A percentile compares a stretch with the other conserved stretches of the same genome.
Evolutionary conservation across 345 rosid species (phyloP).

Genomic region (Brassica napus): DNA sequence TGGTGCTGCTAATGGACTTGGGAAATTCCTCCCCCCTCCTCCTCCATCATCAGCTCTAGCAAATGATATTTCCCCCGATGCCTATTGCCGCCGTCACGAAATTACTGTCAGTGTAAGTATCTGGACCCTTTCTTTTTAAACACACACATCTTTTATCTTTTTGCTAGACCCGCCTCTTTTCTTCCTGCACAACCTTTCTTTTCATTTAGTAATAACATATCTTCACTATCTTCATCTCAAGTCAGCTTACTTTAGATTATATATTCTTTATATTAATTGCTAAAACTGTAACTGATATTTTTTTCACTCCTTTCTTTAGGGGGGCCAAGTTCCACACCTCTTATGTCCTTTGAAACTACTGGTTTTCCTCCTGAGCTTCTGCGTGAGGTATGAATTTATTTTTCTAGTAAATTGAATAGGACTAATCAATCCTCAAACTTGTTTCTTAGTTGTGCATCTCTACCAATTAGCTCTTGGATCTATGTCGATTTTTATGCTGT

Average conservation of each 20-base stretch:
- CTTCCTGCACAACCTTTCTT: background rate
- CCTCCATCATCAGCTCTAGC: background rate
- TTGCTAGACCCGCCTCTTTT: background rate
- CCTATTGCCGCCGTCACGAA: conserved; percentile 77
- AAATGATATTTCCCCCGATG: conserved; percentile 53
- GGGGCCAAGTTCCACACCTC: conserved; percentile 77
- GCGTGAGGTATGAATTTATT: conserved; percentile 67
- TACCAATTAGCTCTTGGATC: background rate
- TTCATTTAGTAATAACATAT: background rate
- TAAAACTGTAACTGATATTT: background rate
- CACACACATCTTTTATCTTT: background rate
- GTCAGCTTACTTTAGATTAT: background rate
- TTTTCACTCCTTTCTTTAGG: conserved; percentile 46
- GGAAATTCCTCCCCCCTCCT: conserved; percentile 36
- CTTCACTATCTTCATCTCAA: background rate
- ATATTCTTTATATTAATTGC: background rate
- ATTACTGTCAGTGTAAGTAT: conserved; percentile 74
- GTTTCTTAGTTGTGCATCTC: background rate
- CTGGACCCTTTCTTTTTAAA: background rate
- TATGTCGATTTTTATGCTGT: conserved; percentile 4
- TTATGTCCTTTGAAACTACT: conserved; percentile 71
- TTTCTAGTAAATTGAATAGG: background rate
- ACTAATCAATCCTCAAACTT: background rate
- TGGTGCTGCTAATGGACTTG: conserved; percentile 49
- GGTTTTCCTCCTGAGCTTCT: conserved; percentile 91